Conservation (phyloP, 202 grass and related monocot genomes). For the Zoysia matrella region DNA sequence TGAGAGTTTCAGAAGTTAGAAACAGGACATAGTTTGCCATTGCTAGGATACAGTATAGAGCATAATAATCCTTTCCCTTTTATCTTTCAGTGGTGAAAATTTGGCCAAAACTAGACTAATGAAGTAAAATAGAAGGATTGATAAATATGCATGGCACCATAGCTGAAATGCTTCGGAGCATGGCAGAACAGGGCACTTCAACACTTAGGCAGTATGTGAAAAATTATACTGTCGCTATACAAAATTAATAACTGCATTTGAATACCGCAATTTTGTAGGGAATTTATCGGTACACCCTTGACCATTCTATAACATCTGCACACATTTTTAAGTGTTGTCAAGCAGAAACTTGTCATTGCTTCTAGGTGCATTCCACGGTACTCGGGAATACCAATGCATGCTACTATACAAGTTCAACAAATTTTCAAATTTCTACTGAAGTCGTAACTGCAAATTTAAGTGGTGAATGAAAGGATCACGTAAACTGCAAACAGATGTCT, state of each 20-base stretch:
- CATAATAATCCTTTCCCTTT: not conserved
- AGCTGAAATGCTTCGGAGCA: not conserved
- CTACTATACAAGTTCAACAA: conserved; percentile 4
- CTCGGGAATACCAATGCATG: not conserved
- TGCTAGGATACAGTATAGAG: conserved; percentile 1
- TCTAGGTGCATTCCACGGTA: not conserved
- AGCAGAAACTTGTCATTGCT: not conserved
- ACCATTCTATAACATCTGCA: not conserved
- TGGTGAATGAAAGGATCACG: not conserved
- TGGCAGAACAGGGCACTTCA: not conserved
- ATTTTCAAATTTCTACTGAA: not conserved
- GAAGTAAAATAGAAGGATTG: not conserved
- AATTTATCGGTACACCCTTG: conserved; percentile 1
- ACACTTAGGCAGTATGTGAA: not conserved
- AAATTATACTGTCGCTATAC: not conserved
- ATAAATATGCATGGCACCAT: not conserved
- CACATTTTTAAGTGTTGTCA: not conserved
- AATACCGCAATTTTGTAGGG: not conserved
- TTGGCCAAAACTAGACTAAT: conserved; percentile 5
- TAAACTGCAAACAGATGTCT: conserved; percentile 2
- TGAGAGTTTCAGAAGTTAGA: conserved; percentile 36
- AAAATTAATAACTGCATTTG: not conserved
- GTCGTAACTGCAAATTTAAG: not conserved
- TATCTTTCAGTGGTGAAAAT: not conserved
- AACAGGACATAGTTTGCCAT: not conserved